phyloP scores from a whole-genome alignment of 2,329 filamentous ascomycete species.

The Trichoderma koningii region DNA sequence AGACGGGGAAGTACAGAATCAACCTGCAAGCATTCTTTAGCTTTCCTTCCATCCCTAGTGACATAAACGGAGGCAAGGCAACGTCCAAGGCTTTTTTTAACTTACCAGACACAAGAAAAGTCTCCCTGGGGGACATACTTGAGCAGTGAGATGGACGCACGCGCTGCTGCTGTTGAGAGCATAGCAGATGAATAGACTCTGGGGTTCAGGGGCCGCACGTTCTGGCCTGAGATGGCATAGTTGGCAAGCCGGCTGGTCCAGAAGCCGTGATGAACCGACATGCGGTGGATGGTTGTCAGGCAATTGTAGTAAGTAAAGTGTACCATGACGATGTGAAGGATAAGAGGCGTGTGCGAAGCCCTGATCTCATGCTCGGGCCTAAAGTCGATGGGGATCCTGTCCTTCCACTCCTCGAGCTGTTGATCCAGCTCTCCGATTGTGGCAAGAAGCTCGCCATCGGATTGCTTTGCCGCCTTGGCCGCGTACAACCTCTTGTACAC shows the following conservation, averaged over 20 bases:
- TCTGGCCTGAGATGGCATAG: conserved; percentile 91
- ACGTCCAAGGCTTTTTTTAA: no score
- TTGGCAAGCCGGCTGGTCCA: conserved; percentile 96
- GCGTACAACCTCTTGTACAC: conserved; percentile 94
- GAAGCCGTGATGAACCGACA: conserved; percentile 97
- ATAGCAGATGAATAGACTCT: conserved; percentile 92
- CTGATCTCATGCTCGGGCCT: conserved; percentile 97
- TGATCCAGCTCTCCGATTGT: conserved; percentile 93
- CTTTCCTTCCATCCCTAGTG: neutral
- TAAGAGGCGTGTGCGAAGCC: conserved; percentile 87
- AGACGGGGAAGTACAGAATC: conserved; percentile 94
- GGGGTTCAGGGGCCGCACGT: conserved; percentile 86
- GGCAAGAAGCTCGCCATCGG: conserved; percentile 88
- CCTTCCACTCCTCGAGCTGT: conserved; percentile 92
- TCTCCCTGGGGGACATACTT: conserved; percentile 97
- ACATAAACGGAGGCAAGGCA: neutral
- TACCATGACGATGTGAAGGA: conserved; percentile 88
- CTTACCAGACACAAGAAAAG: conserved; percentile 91
- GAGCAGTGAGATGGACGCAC: conserved; percentile 88
- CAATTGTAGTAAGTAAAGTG: conserved; percentile 99
- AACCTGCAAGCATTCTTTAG: conserved; percentile 56
- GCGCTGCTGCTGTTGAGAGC: conserved; percentile 86
- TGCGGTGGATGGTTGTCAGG: conserved; percentile 94
- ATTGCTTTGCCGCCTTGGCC: conserved; percentile 86
- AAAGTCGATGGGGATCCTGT: conserved; percentile 91